Base-by-base conservation (phyloP, 305 asterid species). In the Striga hermonthica region DNA sequence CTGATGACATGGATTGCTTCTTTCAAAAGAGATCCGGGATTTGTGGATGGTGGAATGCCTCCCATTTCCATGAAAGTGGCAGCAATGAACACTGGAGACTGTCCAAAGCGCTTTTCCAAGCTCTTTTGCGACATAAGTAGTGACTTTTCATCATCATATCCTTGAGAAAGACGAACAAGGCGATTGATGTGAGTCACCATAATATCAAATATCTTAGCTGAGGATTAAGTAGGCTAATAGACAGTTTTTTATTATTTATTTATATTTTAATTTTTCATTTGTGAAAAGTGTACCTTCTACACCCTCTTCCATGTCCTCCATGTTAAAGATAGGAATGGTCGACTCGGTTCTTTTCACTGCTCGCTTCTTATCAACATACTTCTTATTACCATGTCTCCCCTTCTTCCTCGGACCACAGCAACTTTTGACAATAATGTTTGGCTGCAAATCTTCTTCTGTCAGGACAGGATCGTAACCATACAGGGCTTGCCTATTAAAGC, bases 401-500 rank as follows among this genome's bases (percentile, higher is more conserved):
- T 90, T 90, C 87, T 87, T 90, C 68, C 91, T 81, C 11, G 95
- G 72, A 37, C 95, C 95, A 80, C 94, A 90, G 60, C 97, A 90
- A 80, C 97, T 86, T 78, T 84, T 90, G 63, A 87, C 83, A 43
- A 90, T 82, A 64, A 90, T 83, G 65, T 85, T 87, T 70, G 97
- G 97, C 62, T 85, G 94, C 78, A 90, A 64, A 80, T 90, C 97
- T 72, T 78, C 94, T 80, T 90, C 95, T 0, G 95, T 80, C 58
- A 87, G 80, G 71, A 82, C 87, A 6, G 97, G 97, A 66, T 90
- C 97, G 58, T 90, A 90, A 60, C 95, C 97, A 55, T 90, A 87
- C 12, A 87, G 72, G 57, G 97, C 95, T 68, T 85, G 94, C 77
- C 97, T 77, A 70, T 90, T 90, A 72, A 90, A 90, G 80, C 95